A percentile compares a stretch with the other conserved stretches of the same genome.
phyloP scores from a whole-genome alignment of 176 grass and related monocot genomes.

The Panicum miliaceum region DNA sequence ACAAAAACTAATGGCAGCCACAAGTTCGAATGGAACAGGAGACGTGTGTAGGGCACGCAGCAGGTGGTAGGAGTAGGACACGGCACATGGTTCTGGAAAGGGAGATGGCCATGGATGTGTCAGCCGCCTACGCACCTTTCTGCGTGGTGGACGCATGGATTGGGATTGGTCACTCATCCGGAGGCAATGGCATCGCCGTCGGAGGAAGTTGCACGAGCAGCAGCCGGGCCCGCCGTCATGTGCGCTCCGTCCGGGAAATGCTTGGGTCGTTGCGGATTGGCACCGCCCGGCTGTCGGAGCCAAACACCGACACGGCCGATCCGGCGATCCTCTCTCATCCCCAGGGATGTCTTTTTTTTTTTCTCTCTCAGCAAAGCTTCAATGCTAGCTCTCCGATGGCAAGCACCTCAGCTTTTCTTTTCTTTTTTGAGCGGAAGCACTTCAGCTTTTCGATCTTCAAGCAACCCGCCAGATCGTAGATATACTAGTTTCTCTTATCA shows the following conservation, averaged over 20 bases:
- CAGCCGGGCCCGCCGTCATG: background rate
- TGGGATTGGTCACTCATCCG: background rate
- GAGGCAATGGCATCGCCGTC: background rate
- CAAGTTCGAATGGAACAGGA: slow-evolving; percentile 6
- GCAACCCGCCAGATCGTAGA: too few relatives aligned
- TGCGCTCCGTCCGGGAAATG: background rate
- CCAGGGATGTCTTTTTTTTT: too few relatives aligned
- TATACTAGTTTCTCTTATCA: too few relatives aligned
- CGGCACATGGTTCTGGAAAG: background rate
- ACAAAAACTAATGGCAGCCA: background rate
- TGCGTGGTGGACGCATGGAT: background rate
- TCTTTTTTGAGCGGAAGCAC: too few relatives aligned
- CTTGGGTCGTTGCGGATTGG: background rate
- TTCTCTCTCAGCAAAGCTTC: too few relatives aligned
- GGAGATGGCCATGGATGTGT: background rate
- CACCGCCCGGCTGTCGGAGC: background rate
- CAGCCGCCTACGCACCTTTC: background rate
- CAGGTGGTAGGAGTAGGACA: background rate
- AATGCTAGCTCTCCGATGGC: too few relatives aligned
- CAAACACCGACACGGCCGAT: background rate
- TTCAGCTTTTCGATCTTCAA: too few relatives aligned
- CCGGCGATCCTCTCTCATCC: background rate
- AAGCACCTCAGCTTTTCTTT: too few relatives aligned
- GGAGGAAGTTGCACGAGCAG: background rate
- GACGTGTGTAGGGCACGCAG: background rate